Conservation (phyloP, 2,329 filamentous ascomycete genomes). For the Aspergillus sp. region DNA sequence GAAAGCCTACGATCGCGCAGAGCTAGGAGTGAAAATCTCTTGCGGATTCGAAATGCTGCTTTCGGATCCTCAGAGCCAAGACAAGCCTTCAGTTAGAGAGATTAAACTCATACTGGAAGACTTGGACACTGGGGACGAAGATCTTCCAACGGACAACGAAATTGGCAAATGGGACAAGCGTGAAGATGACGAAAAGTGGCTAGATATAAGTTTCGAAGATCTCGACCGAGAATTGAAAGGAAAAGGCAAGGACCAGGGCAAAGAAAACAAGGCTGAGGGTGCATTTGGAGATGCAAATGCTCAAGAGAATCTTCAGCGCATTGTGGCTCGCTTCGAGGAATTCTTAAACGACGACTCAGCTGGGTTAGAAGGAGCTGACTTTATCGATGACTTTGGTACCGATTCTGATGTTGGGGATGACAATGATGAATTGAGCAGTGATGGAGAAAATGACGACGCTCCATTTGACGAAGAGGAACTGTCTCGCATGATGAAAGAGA, state of each 20-base stretch:
- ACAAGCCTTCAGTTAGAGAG: slow-evolving; percentile 63
- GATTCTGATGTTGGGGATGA: slow-evolving; percentile 51
- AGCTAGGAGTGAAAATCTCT: slow-evolving; percentile 80
- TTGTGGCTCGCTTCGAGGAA: slow-evolving; percentile 85
- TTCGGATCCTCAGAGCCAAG: slow-evolving; percentile 56
- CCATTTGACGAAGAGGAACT: slow-evolving; percentile 82
- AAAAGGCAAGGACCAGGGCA: slow-evolving; percentile 36
- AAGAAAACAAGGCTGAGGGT: slow-evolving; percentile 14
- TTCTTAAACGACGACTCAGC: slow-evolving; percentile 83
- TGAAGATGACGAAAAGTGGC: slow-evolving; percentile 83
- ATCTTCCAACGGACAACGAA: slow-evolving; percentile 64
- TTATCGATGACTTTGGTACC: slow-evolving; percentile 60
- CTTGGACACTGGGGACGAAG: slow-evolving; percentile 60
- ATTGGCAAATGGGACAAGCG: slow-evolving; percentile 60
- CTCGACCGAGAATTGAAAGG: slow-evolving; percentile 72
- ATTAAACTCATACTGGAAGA: slow-evolving; percentile 70
- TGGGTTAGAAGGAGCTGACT: slow-evolving; percentile 67
- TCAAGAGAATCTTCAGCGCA: slow-evolving; percentile 64
- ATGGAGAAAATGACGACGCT: slow-evolving; percentile 64
- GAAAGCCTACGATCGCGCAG: slow-evolving; percentile 43
- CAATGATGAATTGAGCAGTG: slow-evolving; percentile 48
- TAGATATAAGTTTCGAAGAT: slow-evolving; percentile 84
- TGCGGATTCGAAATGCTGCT: slow-evolving; percentile 88
- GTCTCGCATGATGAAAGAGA: slow-evolving; percentile 77
- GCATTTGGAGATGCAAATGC: slow-evolving; percentile 40